Conservation (phyloP, 177 flowering plant genomes). For the Tripterygium wilfordii region DNA sequence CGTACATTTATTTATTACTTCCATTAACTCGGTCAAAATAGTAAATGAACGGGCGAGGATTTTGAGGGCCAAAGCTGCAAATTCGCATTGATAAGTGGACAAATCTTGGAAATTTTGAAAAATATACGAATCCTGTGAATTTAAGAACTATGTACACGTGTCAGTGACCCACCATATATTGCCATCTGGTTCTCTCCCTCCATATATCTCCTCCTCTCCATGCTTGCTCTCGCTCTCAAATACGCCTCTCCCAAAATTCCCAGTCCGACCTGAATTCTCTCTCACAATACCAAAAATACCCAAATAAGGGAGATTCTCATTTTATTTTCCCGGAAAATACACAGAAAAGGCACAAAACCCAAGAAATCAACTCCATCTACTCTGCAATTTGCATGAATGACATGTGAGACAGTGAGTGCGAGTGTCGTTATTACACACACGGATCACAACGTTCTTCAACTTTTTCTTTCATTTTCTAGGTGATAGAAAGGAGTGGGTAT, state of each 20-base stretch:
- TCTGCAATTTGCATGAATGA: no score
- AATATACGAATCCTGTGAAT: neutral
- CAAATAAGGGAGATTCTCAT: no score
- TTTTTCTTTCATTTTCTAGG: neutral
- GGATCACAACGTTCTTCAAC: neutral
- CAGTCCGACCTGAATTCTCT: neutral
- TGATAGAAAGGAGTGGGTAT: neutral
- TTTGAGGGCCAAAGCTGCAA: slow-evolving; percentile 6
- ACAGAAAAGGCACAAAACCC: no score
- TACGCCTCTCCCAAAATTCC: neutral
- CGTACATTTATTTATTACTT: no score
- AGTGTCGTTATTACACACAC: no score
- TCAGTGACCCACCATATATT: neutral
- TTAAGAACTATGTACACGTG: no score
- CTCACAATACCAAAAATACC: no score
- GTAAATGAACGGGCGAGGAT: no score
- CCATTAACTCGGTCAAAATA: no score
- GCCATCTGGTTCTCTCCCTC: neutral
- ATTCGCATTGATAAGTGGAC: slow-evolving; percentile 36
- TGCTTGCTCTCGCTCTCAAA: neutral
- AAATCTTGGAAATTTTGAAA: slow-evolving; percentile 6
- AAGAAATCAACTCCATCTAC: no score
- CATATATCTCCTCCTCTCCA: neutral
- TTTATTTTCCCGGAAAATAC: no score
- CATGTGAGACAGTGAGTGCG: no score